Evolutionary conservation across 441 rosid species (phyloP).

Genomic region (Croton laevigatus): DNA sequence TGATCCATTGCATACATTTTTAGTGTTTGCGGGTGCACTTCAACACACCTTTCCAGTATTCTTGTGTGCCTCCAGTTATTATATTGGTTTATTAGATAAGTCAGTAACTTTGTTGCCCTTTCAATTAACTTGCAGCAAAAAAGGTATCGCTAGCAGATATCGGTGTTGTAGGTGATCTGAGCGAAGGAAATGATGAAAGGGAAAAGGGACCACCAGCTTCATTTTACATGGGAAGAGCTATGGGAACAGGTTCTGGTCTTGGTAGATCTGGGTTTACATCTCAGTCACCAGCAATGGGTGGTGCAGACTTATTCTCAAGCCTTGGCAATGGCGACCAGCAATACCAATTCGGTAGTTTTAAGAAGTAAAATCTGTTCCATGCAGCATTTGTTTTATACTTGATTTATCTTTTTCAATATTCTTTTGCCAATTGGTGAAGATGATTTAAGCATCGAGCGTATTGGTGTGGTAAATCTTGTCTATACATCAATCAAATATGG

Average conservation of each 20-base stretch:
- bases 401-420: conserved; percentile 18
- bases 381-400: background rate
- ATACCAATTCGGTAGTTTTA: conserved; percentile 57
- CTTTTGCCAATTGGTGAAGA: conserved; percentile 24
- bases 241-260: conserved; percentile 83
- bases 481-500: background rate
- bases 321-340: conserved; percentile 57
- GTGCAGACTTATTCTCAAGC: conserved; percentile 70
- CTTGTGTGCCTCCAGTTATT: background rate
- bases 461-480: conserved; percentile 21
- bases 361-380: conserved; percentile 41
- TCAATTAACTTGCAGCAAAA: conserved; percentile 65
- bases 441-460: background rate
- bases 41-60: background rate
- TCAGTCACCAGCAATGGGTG: conserved; percentile 39
- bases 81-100: background rate
- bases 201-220: conserved; percentile 61
- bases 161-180: conserved; percentile 67
- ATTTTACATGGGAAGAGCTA: conserved; percentile 78
- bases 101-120: conserved; percentile 5
- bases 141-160: conserved; percentile 83
- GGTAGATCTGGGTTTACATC: conserved; percentile 53
- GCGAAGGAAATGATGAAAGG: conserved; percentile 52
- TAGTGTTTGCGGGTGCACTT: background rate
- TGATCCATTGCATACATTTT: background rate